Evolutionary conservation across 148 eudicot genomes (phyloP).

Genomic region (Hydrangea macrophylla): DNA sequence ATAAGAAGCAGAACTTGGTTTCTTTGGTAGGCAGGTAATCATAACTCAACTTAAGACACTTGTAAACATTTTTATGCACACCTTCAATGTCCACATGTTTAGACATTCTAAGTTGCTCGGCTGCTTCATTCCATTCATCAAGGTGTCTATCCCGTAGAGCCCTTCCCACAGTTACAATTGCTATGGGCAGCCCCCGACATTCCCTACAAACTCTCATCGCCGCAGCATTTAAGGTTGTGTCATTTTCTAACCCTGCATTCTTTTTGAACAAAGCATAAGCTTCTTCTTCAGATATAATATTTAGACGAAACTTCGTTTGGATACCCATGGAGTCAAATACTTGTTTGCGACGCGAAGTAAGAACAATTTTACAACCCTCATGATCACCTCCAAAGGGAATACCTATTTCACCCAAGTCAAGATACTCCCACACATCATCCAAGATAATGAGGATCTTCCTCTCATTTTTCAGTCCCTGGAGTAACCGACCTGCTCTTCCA

Average conservation of each 20-base stretch:
- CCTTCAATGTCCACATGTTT: neutral
- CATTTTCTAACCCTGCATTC: neutral
- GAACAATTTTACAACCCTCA: slow-evolving; percentile 1
- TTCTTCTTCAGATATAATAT: neutral
- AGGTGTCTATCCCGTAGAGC: neutral
- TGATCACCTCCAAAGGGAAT: neutral
- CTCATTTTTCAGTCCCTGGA: neutral
- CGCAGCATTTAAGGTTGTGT: neutral
- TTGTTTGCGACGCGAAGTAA: neutral
- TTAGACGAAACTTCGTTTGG: neutral
- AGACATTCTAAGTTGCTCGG: neutral
- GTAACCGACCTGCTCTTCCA: slow-evolving; percentile 6
- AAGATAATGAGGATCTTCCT: neutral
- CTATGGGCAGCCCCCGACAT: slow-evolving; percentile 2
- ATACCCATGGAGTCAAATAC: neutral
- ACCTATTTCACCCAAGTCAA: neutral
- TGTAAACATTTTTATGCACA: neutral
- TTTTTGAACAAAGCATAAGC: neutral
- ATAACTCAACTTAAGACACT: neutral
- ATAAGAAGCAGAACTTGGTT: neutral
- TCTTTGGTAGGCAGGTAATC: neutral
- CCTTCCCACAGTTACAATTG: slow-evolving; percentile 1
- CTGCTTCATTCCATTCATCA: slow-evolving; percentile 1
- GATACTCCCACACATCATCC: neutral
- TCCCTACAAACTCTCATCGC: neutral